phyloP scores from a whole-genome alignment of 1,139 yeast genomes.

The Lodderomyces beijingensis region DNA sequence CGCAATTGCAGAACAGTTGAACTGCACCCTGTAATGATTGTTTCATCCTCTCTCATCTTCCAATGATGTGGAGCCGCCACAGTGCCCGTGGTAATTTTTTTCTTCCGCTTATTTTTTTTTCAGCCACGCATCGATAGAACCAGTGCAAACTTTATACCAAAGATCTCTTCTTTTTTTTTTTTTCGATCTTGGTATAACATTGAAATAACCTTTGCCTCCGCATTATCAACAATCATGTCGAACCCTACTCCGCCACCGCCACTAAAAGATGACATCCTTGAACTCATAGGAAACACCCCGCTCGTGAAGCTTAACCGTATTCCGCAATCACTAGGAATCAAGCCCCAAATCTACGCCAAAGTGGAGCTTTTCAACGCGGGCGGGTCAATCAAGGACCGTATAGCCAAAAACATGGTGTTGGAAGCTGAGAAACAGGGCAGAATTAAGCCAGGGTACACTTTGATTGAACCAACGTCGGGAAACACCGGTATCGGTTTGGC shows the following conservation, averaged over 20 bases:
- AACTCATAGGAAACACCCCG: conserved; percentile 82
- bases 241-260: conserved; percentile 24
- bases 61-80: too few species aligned
- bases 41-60: too few species aligned
- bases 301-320: conserved; percentile 68
- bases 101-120: not conserved
- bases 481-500: conserved; percentile 90
- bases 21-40: too few species aligned
- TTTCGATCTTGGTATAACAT: not conserved
- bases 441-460: conserved; percentile 80
- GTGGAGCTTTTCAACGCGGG: conserved; percentile 68
- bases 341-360: conserved; percentile 56
- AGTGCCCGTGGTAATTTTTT: too few species aligned
- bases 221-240: not conserved
- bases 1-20: too few species aligned
- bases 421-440: conserved; percentile 78
- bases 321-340: conserved; percentile 74
- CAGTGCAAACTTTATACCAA: conserved; percentile 5
- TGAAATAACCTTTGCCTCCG: not conserved
- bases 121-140: not conserved
- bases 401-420: conserved; percentile 65
- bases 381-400: conserved; percentile 68
- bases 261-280: conserved; percentile 42
- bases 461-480: conserved; percentile 89
- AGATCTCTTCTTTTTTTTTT: not conserved